Conservation (phyloP, 75 land plant species). For the Sequoiadendron giganteum region DNA sequence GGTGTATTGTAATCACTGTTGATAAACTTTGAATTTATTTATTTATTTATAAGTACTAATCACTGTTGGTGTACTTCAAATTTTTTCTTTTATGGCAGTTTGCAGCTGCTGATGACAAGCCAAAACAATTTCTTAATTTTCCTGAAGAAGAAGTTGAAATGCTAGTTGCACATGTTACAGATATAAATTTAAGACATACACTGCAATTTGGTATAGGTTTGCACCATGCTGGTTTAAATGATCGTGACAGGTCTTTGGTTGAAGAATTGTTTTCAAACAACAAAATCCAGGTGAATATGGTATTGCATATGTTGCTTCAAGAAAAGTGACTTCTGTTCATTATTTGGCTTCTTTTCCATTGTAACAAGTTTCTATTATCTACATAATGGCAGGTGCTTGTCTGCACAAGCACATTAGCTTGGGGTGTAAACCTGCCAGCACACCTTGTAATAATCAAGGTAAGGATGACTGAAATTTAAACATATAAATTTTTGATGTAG, state of each 20-base stretch:
- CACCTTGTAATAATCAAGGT: slow-evolving; percentile 99
- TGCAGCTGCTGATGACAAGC: slow-evolving; percentile 90
- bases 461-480: background rate
- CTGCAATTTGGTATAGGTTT: slow-evolving; percentile 97
- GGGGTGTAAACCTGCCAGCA: slow-evolving; percentile 99
- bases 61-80: background rate
- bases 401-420: slow-evolving; percentile 94
- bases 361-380: background rate
- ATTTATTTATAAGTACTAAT: background rate
- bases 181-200: slow-evolving; percentile 86
- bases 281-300: slow-evolving; percentile 77
- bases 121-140: slow-evolving; percentile 80
- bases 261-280: slow-evolving; percentile 93
- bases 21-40: background rate
- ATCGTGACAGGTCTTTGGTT: slow-evolving; percentile 87
- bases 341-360: background rate
- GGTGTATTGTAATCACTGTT: background rate
- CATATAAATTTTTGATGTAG: background rate
- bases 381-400: slow-evolving; percentile 69
- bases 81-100: slow-evolving; percentile 44
- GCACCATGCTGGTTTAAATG: slow-evolving; percentile 98
- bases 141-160: slow-evolving; percentile 76
- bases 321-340: background rate
- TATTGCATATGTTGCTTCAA: background rate
- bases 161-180: slow-evolving; percentile 78